phyloP scores from a whole-genome alignment of 768 basidiomycete genomes.

The Auricularia sp. region DNA sequence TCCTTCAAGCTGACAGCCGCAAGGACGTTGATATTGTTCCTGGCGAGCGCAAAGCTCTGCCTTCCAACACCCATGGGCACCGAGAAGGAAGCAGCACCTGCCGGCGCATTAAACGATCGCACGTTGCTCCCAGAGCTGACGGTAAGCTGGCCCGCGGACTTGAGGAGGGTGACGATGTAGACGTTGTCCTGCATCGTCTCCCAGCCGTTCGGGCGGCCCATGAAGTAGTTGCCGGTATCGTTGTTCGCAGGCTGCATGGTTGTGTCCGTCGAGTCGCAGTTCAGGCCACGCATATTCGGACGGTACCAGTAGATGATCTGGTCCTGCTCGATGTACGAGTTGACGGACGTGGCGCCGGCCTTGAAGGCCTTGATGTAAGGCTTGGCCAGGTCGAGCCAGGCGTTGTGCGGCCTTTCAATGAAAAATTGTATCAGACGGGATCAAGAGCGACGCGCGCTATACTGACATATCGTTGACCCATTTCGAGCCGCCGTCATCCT shows the following conservation, averaged over 20 bases:
- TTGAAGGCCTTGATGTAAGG: not conserved
- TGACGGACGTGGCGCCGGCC: not conserved
- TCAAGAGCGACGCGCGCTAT: not conserved
- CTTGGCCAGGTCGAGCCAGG: conserved; percentile 2
- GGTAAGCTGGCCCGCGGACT: not conserved
- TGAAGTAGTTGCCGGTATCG: conserved; percentile 1
- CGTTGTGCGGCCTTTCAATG: not conserved
- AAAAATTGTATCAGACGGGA: not conserved
- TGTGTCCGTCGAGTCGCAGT: conserved; percentile 1
- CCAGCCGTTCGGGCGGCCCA: not conserved
- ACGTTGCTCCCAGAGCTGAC: not conserved
- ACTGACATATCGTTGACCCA: not conserved
- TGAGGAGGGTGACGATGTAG: not conserved
- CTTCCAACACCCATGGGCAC: not conserved
- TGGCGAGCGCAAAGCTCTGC: not conserved
- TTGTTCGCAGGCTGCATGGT: not conserved
- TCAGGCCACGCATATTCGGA: not conserved
- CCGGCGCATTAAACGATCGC: not conserved
- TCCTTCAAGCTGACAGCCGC: not conserved
- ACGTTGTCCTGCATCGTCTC: conserved; percentile 1
- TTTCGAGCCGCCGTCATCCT: conserved; percentile 1
- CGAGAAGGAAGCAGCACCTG: not conserved
- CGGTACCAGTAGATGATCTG: conserved; percentile 3
- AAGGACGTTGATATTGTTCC: not conserved
- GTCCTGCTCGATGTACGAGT: not conserved